Percentiles rank a stretch among this genome's conserved stretches.
These are phyloP conservation scores for Trichoderma parareesei DNA, from an alignment of 495 filamentous ascomycete genomes.

Conservation along the genomic window DNA sequence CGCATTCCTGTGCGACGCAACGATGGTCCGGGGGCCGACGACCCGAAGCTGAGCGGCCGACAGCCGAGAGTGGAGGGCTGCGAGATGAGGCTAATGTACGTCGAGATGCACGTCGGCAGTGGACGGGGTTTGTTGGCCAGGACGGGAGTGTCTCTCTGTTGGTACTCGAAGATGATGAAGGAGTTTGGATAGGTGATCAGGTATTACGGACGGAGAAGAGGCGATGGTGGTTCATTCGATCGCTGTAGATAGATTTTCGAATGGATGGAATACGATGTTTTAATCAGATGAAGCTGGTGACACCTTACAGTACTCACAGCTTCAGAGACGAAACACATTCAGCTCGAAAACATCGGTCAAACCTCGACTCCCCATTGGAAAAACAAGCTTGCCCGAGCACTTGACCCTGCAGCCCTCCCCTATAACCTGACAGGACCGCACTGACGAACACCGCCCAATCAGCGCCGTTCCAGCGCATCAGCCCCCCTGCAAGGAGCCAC, in stretches of 20 bases:
- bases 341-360: too few species aligned
- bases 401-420: too few species aligned
- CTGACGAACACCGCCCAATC: neutral
- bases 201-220: neutral
- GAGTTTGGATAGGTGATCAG: too few species aligned
- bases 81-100: constrained; percentile 4
- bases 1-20: neutral
- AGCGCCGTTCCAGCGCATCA: neutral
- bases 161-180: too few species aligned
- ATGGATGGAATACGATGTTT: too few species aligned
- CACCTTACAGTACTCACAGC: too few species aligned
- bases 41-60: constrained; percentile 3
- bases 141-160: neutral
- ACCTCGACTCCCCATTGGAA: too few species aligned
- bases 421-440: too few species aligned
- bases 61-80: constrained; percentile 1
- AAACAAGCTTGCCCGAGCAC: too few species aligned
- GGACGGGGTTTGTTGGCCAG: neutral
- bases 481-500: neutral
- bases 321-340: too few species aligned
- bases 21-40: constrained; percentile 1
- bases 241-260: neutral
- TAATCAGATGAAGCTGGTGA: too few species aligned
- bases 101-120: neutral
- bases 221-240: neutral